These are phyloP conservation scores for Usnea hakonensis DNA, from an alignment of 495 filamentous ascomycete genomes.

Conservation along the genomic window DNA sequence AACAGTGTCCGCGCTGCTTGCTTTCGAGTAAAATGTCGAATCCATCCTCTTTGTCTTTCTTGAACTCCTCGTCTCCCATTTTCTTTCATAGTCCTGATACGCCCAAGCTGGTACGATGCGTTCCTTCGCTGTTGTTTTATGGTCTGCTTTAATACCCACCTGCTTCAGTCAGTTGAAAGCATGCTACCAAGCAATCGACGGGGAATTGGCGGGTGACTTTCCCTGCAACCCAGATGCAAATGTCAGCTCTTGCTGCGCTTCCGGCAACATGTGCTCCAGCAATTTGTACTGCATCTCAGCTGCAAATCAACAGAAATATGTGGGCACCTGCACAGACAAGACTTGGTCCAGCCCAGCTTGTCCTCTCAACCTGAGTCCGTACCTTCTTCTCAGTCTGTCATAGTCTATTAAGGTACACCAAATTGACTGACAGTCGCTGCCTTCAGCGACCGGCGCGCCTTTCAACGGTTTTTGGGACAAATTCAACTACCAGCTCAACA, in stretches of 20 bases:
- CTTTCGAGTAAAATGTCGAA: background rate
- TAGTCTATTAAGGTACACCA: background rate
- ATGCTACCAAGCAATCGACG: background rate
- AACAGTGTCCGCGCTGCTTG: background rate
- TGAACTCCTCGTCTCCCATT: background rate
- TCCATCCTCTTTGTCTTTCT: background rate
- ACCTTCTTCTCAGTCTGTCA: background rate
- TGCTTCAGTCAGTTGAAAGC: background rate
- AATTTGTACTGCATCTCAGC: background rate
- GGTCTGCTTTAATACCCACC: background rate
- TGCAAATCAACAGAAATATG: background rate
- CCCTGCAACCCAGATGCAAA: slow-evolving; percentile 3
- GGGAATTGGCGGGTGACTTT: background rate
- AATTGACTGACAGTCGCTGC: background rate
- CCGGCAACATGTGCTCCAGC: background rate
- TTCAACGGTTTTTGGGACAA: background rate
- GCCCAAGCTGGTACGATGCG: background rate
- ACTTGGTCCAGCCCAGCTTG: slow-evolving; percentile 8
- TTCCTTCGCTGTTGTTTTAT: background rate
- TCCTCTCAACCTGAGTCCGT: slow-evolving; percentile 1
- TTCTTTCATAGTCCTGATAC: background rate
- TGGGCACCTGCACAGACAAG: slow-evolving; percentile 6
- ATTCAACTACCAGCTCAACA: slow-evolving; percentile 1
- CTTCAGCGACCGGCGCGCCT: background rate
- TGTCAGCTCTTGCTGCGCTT: slow-evolving; percentile 7